Conservation (phyloP, 768 basidiomycete genomes). For the Royoungia palumana region DNA sequence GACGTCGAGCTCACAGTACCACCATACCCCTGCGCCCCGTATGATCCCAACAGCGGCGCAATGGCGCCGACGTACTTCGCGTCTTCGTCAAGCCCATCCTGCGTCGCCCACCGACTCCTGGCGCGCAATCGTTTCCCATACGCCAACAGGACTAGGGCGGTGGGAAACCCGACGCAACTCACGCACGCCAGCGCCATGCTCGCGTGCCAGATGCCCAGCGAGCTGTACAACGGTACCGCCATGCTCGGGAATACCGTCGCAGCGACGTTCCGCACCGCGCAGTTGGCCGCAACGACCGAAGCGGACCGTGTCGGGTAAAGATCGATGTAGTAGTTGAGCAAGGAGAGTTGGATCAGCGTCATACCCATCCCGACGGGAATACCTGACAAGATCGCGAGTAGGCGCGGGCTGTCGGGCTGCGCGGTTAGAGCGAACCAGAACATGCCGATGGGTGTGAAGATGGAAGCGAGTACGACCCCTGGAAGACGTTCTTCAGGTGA, state of each 20-base stretch:
- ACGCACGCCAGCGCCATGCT: constrained; percentile 19
- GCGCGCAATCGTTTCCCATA: constrained; percentile 22
- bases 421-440: constrained; percentile 27
- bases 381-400: constrained; percentile 20
- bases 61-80: background rate
- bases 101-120: constrained; percentile 25
- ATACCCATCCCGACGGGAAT: constrained; percentile 28
- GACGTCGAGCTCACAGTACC: constrained; percentile 6
- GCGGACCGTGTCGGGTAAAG: constrained; percentile 30
- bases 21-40: constrained; percentile 12
- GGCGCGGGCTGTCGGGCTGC: constrained; percentile 4
- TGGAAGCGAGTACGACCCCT: constrained; percentile 21
- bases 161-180: constrained; percentile 25
- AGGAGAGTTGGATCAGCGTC: constrained; percentile 27
- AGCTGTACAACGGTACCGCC: constrained; percentile 22
- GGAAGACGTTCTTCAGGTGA: constrained; percentile 29
- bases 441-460: constrained; percentile 28
- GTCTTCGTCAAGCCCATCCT: constrained; percentile 6
- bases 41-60: constrained; percentile 17
- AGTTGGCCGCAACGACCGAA: constrained; percentile 29
- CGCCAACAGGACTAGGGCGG: constrained; percentile 16
- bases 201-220: constrained; percentile 17
- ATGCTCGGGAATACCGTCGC: constrained; percentile 24
- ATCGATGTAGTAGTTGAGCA: constrained; percentile 30
- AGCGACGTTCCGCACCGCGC: constrained; percentile 20